phyloP scores from a whole-genome alignment of 805 yeast species.

The Saturnispora silvae region DNA sequence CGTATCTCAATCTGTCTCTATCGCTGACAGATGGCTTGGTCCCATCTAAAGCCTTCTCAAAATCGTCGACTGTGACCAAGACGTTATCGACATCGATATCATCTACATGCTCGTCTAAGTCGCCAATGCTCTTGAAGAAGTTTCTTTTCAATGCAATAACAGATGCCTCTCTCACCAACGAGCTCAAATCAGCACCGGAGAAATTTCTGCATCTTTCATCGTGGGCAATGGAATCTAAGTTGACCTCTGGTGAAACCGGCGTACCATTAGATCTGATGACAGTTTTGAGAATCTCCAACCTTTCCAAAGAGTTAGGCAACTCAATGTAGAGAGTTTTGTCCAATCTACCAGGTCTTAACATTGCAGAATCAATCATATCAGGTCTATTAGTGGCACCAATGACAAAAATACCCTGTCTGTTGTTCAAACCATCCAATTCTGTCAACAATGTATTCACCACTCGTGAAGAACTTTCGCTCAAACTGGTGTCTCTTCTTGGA shows the following conservation, averaged over 20 bases:
- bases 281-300: slow-evolving; percentile 73
- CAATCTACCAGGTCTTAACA: slow-evolving; percentile 93
- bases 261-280: slow-evolving; percentile 62
- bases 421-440: slow-evolving; percentile 90
- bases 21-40: slow-evolving; percentile 90
- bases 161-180: slow-evolving; percentile 90
- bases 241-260: slow-evolving; percentile 57
- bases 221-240: slow-evolving; percentile 49
- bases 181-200: slow-evolving; percentile 93
- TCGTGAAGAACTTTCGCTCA: slow-evolving; percentile 82
- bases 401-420: slow-evolving; percentile 85
- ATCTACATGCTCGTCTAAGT: slow-evolving; percentile 33
- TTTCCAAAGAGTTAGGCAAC: slow-evolving; percentile 68
- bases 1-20: slow-evolving; percentile 68
- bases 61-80: slow-evolving; percentile 55
- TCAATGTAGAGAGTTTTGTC: slow-evolving; percentile 91
- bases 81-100: slow-evolving; percentile 26
- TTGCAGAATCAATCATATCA: slow-evolving; percentile 96
- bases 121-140: slow-evolving; percentile 43
- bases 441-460: slow-evolving; percentile 93
- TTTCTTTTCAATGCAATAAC: slow-evolving; percentile 72
- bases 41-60: slow-evolving; percentile 55
- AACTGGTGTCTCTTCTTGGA: slow-evolving; percentile 81
- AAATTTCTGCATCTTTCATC: slow-evolving; percentile 81
- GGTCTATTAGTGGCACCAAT: slow-evolving; percentile 97